Evolutionary conservation across 2,329 filamentous ascomycete genomes (phyloP).

Genomic region (Periconia macrospinosa): DNA sequence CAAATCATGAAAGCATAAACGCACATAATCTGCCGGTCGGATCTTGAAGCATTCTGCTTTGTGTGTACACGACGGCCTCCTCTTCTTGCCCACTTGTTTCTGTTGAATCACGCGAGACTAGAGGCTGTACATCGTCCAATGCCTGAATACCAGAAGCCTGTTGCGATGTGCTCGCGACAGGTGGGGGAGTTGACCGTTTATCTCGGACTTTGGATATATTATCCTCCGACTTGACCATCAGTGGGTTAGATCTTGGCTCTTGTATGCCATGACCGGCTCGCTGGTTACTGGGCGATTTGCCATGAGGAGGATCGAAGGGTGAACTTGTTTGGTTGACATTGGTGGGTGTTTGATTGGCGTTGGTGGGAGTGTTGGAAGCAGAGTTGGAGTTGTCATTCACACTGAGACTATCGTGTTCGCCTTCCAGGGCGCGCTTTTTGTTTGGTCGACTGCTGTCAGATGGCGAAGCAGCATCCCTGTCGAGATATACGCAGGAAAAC

Average conservation of each 20-base stretch:
- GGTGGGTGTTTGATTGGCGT: conserved; percentile 21
- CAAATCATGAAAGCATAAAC: conserved; percentile 27
- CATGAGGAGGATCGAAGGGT: conserved; percentile 17
- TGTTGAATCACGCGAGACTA: conserved; percentile 35
- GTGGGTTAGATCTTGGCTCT: conserved; percentile 8
- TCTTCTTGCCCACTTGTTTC: conserved; percentile 53
- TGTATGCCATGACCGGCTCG: conserved; percentile 8
- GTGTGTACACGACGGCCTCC: conserved; percentile 58
- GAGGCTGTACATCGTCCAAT: conserved; percentile 24
- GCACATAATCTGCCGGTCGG: conserved; percentile 59
- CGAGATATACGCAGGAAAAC: conserved; percentile 43
- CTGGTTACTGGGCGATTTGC: conserved; percentile 18
- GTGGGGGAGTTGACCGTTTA: conserved; percentile 27
- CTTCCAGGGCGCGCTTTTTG: conserved; percentile 34
- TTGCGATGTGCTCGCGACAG: conserved; percentile 24
- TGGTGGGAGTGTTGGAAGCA: conserved; percentile 24
- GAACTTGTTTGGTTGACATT: conserved; percentile 22
- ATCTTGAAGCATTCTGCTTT: conserved; percentile 63
- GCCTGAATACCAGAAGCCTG: conserved; percentile 23
- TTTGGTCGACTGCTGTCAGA: conserved; percentile 44
- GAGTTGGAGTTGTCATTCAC: conserved; percentile 23
- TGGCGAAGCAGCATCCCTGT: conserved; percentile 38
- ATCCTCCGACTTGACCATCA: conserved; percentile 24
- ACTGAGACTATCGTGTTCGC: conserved; percentile 18
- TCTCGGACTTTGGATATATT: conserved; percentile 18